Evolutionary conservation across 306 rosid genomes (phyloP).

Genomic region (Clitoria ternatea): DNA sequence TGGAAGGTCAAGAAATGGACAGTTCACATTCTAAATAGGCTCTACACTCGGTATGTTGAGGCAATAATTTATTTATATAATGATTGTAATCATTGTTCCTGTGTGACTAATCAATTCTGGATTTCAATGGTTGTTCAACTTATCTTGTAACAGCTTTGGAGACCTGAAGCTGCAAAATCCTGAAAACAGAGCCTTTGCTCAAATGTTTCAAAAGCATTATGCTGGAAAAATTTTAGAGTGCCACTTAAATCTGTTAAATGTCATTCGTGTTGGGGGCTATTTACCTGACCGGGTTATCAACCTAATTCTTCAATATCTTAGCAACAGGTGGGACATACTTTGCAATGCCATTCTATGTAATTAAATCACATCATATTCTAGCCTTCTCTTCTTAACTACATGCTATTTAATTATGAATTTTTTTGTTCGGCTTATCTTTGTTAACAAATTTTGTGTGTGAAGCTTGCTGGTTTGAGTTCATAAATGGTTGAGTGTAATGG

Average conservation of each 20-base stretch:
- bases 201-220: slow-evolving; percentile 85
- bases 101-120: not conserved
- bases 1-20: slow-evolving; percentile 99
- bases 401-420: not conserved
- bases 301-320: slow-evolving; percentile 81
- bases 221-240: slow-evolving; percentile 94
- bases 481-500: not conserved
- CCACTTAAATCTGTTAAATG: slow-evolving; percentile 77
- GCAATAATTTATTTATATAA: not conserved
- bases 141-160: slow-evolving; percentile 62
- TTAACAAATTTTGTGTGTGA: not conserved
- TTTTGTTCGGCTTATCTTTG: not conserved
- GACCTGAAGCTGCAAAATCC: slow-evolving; percentile 94
- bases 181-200: slow-evolving; percentile 88
- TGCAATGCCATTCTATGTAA: not conserved
- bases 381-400: not conserved
- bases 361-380: not conserved
- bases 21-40: slow-evolving; percentile 84
- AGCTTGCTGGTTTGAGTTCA: not conserved
- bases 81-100: not conserved
- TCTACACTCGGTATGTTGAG: slow-evolving; percentile 73
- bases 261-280: slow-evolving; percentile 80
- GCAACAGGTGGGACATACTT: slow-evolving; percentile 64
- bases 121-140: not conserved
- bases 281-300: slow-evolving; percentile 95